These are phyloP conservation scores for Pseudohyphozyma bogoriensis DNA, from an alignment of 768 basidiomycete genomes.

Conservation along the genomic window DNA sequence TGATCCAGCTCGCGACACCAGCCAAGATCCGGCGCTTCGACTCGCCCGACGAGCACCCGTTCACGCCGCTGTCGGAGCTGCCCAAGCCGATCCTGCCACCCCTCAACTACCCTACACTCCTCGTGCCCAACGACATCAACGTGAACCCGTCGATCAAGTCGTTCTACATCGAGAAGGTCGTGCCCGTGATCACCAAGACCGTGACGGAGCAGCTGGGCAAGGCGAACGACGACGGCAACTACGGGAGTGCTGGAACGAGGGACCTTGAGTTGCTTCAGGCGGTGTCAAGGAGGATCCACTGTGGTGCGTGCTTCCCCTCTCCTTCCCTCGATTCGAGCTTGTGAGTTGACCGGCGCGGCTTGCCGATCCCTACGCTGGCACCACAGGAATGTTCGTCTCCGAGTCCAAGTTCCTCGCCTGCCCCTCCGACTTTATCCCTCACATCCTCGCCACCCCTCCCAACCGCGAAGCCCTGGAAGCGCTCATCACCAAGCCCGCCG, in stretches of 20 bases:
- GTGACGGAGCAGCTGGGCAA: conserved; percentile 61
- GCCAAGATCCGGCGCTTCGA: conserved; percentile 93
- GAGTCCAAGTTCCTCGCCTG: conserved; percentile 89
- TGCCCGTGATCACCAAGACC: conserved; percentile 72
- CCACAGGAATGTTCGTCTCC: conserved; percentile 90
- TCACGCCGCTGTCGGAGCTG: conserved; percentile 57
- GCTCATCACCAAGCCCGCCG: conserved; percentile 94
- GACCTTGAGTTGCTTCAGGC: conserved; percentile 96
- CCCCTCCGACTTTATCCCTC: conserved; percentile 81
- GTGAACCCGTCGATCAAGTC: conserved; percentile 74
- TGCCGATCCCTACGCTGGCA: neutral
- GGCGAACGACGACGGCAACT: conserved; percentile 90
- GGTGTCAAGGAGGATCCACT: conserved; percentile 96
- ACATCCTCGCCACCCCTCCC: conserved; percentile 69
- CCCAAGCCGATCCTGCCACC: conserved; percentile 71
- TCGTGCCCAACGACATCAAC: conserved; percentile 63
- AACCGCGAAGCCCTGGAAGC: conserved; percentile 64
- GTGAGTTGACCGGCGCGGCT: neutral
- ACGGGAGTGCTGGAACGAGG: conserved; percentile 86
- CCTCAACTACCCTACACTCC: conserved; percentile 61
- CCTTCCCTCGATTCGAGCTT: neutral
- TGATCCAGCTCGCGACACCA: too few species aligned
- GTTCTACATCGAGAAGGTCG: conserved; percentile 80
- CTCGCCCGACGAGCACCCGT: conserved; percentile 98
- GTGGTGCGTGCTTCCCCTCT: conserved; percentile 51